These are phyloP conservation scores for Mycena albidolilacea DNA, from an alignment of 768 basidiomycete genomes.

Conservation along the genomic window DNA sequence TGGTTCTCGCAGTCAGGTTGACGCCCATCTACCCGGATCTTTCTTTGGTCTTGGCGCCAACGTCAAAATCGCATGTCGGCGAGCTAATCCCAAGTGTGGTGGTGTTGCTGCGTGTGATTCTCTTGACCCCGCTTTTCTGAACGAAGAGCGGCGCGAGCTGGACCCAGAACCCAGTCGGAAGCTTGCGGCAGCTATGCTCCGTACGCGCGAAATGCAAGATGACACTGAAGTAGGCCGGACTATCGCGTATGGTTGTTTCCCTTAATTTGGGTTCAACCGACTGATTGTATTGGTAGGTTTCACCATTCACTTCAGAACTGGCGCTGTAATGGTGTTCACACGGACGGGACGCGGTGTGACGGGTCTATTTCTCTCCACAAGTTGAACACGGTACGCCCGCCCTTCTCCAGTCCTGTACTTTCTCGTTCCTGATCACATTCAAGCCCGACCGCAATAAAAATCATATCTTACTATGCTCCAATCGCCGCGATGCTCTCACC, in stretches of 20 bases:
- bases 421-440: not conserved
- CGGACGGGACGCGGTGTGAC: not conserved
- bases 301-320: slow-evolving; percentile 20
- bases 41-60: slow-evolving; percentile 16
- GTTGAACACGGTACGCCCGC: not conserved
- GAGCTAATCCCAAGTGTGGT: slow-evolving; percentile 5
- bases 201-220: slow-evolving; percentile 28
- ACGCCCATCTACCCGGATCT: slow-evolving; percentile 5
- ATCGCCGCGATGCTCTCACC: slow-evolving; percentile 15
- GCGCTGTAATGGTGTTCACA: not conserved
- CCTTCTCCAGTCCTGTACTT: not conserved
- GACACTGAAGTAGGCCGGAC: slow-evolving; percentile 24
- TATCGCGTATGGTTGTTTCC: slow-evolving; percentile 12
- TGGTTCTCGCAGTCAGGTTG: not conserved
- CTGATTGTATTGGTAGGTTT: slow-evolving; percentile 27
- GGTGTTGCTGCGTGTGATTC: slow-evolving; percentile 26
- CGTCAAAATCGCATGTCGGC: slow-evolving; percentile 21
- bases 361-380: not conserved
- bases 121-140: slow-evolving; percentile 22
- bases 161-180: slow-evolving; percentile 19
- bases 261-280: not conserved
- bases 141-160: slow-evolving; percentile 18
- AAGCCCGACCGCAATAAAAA: slow-evolving; percentile 22
- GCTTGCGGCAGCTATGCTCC: slow-evolving; percentile 15
- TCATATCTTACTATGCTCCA: slow-evolving; percentile 25